Evolutionary conservation across 768 basidiomycete genomes (phyloP).

Genomic region (Trametes cubensis): DNA sequence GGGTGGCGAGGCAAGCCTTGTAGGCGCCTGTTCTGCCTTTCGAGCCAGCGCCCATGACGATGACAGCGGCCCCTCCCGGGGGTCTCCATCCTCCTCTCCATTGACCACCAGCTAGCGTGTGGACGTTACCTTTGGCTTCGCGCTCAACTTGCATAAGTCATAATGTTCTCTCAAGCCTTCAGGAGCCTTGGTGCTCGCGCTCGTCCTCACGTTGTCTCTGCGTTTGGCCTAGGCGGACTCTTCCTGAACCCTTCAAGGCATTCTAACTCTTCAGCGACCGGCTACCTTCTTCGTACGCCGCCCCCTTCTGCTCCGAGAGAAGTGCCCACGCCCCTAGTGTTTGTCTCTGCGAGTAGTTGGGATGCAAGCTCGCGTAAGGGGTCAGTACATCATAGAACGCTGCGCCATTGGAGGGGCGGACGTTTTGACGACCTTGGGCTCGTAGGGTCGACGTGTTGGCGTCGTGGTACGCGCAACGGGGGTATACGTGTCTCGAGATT

Average conservation of each 20-base stretch:
- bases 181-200: neutral
- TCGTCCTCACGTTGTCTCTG: conserved; percentile 12
- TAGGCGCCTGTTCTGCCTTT: neutral
- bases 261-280: conserved; percentile 24
- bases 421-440: no score
- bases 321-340: conserved; percentile 55
- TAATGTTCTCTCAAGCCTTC: neutral
- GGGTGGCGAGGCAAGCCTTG: no score
- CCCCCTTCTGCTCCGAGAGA: conserved; percentile 46
- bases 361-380: conserved; percentile 42
- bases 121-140: no score
- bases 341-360: conserved; percentile 53
- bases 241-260: conserved; percentile 5
- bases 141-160: no score
- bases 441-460: conserved; percentile 41
- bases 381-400: conserved; percentile 30
- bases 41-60: neutral
- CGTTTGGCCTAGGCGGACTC: conserved; percentile 15
- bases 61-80: neutral
- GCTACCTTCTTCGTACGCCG: conserved; percentile 43
- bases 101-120: neutral
- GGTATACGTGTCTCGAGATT: conserved; percentile 51
- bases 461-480: conserved; percentile 47
- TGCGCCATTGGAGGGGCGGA: no score
- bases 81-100: no score